Percentiles rank a stretch among this genome's conserved stretches.
These are phyloP conservation scores for Aspergillus olivimuriae DNA, from an alignment of 495 filamentous ascomycete species.

Conservation along the genomic window DNA sequence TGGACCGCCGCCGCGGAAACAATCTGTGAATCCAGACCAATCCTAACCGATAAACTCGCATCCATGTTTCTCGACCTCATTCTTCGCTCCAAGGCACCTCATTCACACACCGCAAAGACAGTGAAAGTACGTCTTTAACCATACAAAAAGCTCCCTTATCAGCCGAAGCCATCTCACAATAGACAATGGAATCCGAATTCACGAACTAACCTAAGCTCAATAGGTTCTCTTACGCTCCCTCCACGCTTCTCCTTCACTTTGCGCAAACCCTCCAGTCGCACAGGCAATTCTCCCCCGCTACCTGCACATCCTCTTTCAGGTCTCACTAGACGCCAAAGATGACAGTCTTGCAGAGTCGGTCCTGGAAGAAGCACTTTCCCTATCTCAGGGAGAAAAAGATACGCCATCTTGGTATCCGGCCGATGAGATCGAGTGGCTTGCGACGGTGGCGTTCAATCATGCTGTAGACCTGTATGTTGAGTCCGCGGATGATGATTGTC, in stretches of 20 bases:
- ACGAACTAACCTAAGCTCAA: not conserved
- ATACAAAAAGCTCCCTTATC: too few species aligned
- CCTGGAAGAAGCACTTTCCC: conserved; percentile 45
- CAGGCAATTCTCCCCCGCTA: conserved; percentile 55
- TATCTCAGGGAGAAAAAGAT: conserved; percentile 33
- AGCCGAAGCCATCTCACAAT: too few species aligned
- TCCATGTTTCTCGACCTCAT: conserved; percentile 49
- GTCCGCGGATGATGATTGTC: conserved; percentile 49
- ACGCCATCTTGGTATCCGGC: conserved; percentile 44
- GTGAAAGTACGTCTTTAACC: conserved; percentile 17
- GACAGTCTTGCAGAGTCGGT: conserved; percentile 18
- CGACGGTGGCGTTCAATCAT: conserved; percentile 66
- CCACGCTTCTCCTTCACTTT: conserved; percentile 9
- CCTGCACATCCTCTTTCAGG: conserved; percentile 64
- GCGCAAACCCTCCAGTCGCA: conserved; percentile 2
- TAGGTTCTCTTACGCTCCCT: conserved; percentile 15
- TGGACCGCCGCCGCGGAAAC: conserved; percentile 62
- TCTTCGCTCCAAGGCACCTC: conserved; percentile 48
- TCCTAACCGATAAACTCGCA: conserved; percentile 8
- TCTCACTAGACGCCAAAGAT: conserved; percentile 39
- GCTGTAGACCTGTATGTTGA: conserved; percentile 64
- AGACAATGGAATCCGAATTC: not conserved
- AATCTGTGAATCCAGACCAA: conserved; percentile 42
- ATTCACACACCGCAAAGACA: conserved; percentile 25
- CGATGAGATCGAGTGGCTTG: conserved; percentile 74